Evolutionary conservation across 2,329 filamentous ascomycete genomes (phyloP).

Genomic region (Fusarium xyrophilum): DNA sequence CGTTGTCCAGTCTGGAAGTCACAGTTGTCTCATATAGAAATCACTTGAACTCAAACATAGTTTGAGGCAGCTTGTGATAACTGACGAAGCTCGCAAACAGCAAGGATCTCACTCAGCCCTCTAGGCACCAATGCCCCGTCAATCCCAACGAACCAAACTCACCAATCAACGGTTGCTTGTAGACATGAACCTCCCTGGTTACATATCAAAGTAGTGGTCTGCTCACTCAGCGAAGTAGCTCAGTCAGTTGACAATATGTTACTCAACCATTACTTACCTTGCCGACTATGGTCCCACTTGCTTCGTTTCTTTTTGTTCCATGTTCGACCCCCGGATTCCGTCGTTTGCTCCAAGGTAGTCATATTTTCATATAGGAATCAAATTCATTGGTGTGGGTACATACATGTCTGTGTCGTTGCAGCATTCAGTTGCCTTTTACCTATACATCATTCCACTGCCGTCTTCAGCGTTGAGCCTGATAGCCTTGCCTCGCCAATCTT

Average conservation of each 20-base stretch:
- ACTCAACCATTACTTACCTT: conserved; percentile 15
- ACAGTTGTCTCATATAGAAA: not conserved
- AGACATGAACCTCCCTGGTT: not conserved
- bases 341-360: not conserved
- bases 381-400: not conserved
- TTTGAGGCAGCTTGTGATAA: not conserved
- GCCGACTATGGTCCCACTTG: conserved; percentile 14
- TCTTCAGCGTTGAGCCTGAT: not conserved
- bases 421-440: not conserved
- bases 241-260: conserved; percentile 3
- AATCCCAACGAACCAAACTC: not conserved
- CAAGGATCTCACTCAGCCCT: conserved; percentile 2
- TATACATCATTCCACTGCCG: not conserved
- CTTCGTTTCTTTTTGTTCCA: conserved; percentile 19
- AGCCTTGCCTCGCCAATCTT: not conserved
- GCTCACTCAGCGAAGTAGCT: conserved; percentile 35
- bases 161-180: not conserved
- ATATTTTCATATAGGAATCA: not conserved
- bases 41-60: not conserved
- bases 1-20: not conserved
- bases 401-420: not conserved
- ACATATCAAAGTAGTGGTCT: conserved; percentile 10
- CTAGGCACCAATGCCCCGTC: conserved; percentile 3
- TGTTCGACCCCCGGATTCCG: conserved; percentile 17
- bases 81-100: not conserved